phyloP scores from a whole-genome alignment of 176 grass and related monocot genomes.

The Bothriochloa decipiens region DNA sequence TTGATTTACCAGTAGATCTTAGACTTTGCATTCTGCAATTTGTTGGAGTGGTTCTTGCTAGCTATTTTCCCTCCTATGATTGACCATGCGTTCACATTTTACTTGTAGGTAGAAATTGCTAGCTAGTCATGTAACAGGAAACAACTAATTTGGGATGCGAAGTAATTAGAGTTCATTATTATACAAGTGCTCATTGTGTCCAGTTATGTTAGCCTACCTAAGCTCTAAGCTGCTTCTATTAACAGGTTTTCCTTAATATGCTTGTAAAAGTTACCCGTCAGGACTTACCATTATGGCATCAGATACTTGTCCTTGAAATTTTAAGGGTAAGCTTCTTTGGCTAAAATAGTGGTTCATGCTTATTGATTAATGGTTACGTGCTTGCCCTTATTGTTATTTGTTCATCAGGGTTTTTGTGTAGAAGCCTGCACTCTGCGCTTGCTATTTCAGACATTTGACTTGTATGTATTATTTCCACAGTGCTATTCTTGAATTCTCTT shows the following conservation, averaged over 20 bases:
- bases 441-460: slow-evolving; percentile 96
- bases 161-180: slow-evolving; percentile 1
- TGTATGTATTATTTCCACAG: slow-evolving; percentile 60
- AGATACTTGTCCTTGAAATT: slow-evolving; percentile 98
- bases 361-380: slow-evolving; percentile 30
- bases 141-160: background rate
- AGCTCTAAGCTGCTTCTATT: slow-evolving; percentile 44
- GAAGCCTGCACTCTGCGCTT: slow-evolving; percentile 83
- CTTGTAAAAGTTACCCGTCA: slow-evolving; percentile 92
- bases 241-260: slow-evolving; percentile 96
- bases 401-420: slow-evolving; percentile 89
- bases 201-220: slow-evolving; percentile 36
- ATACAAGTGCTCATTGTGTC: background rate
- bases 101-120: slow-evolving; percentile 23
- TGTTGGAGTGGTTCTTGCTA: slow-evolving; percentile 8
- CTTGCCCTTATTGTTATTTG: slow-evolving; percentile 8
- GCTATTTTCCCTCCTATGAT: background rate
- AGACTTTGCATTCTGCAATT: slow-evolving; percentile 31
- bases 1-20: slow-evolving; percentile 22
- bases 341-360: slow-evolving; percentile 20
- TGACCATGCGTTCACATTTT: background rate
- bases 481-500: slow-evolving; percentile 37
- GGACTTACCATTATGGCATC: slow-evolving; percentile 98
- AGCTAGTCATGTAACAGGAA: slow-evolving; percentile 18
- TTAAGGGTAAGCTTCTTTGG: slow-evolving; percentile 72